Base-by-base conservation (phyloP, 495 filamentous ascomycete species). In the Xylaria sp. region DNA sequence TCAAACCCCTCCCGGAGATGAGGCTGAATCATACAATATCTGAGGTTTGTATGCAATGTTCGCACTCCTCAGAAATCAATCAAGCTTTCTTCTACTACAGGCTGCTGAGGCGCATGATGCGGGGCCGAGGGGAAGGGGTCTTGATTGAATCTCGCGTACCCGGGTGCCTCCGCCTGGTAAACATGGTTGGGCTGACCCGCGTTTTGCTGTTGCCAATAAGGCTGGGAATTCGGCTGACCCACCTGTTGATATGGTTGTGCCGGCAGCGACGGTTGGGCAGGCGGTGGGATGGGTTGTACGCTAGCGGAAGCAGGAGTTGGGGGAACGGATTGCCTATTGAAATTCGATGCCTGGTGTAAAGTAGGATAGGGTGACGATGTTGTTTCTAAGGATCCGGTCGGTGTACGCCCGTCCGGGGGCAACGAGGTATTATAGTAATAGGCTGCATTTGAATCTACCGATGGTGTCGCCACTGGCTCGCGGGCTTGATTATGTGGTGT, bases 31-130 rank as follows among this genome's bases (percentile, higher is more conserved):
- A 37, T 24, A 21, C 35, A 61, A 41, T 24, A 37, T 61, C 53
- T 58, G 17, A n/a, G n/a, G 17, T 37, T 66, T 24, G 40, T 29
- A 58, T 15, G 35, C 5, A 35, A 26, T 59, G 33, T 19, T 31
- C 17, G 37, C 8, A 50, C 24, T 52, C 57, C 33, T 81, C 81
- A 93, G 68, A 93, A 83, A 77, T 98, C 95, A 81, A 98, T 98
- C 80, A 98, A 82, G 75, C 92, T 94, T 81, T 98, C 95, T 81
- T 98, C 95, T 68, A 93, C 85, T 17, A 88, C 87, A 14, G 88
- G 85, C 67, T 89, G 84, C 68, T 87, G 85, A 40, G 88, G 85
- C 73, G 92, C 87, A 73, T 88, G 89, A 43, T 84, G 84, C 40
- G 89, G 89, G 63, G 86, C 92, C 0, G 84, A 81, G 53, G 91